Percentiles rank a stretch among this genome's conserved stretches.
These are phyloP conservation scores for Sanghuangporus weigelae DNA, from an alignment of 1,284 basidiomycete species.

Conservation along the genomic window DNA sequence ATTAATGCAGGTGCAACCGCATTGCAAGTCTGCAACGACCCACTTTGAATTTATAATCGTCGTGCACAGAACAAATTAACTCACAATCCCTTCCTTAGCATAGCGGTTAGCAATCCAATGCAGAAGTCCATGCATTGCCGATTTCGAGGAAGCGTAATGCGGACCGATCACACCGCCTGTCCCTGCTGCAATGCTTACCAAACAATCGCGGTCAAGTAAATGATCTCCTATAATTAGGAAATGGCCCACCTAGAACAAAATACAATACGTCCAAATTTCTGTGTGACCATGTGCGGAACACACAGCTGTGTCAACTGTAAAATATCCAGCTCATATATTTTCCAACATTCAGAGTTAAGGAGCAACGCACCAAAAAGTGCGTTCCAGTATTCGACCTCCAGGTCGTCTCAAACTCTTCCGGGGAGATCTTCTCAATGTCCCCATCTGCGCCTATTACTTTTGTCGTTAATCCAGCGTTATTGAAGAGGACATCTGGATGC, in stretches of 20 bases:
- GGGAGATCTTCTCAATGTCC: conserved; percentile 38
- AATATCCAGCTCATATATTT: not conserved
- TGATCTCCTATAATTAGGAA: not conserved
- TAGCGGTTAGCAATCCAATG: conserved; percentile 51
- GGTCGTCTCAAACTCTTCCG: conserved; percentile 42
- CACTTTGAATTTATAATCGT: not conserved
- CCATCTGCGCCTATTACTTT: conserved; percentile 41
- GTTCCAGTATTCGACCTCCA: conserved; percentile 47
- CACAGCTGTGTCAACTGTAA: conserved; percentile 44
- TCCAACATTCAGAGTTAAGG: not conserved
- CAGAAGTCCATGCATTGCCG: conserved; percentile 47
- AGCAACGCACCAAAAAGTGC: conserved; percentile 33
- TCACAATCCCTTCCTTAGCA: conserved; percentile 46
- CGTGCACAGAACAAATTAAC: conserved; percentile 18
- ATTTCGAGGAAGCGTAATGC: conserved; percentile 53
- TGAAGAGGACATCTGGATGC: conserved; percentile 46
- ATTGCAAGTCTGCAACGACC: conserved; percentile 39
- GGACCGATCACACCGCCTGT: conserved; percentile 51
- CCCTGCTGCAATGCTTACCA: conserved; percentile 33
- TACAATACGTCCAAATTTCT: conserved; percentile 45
- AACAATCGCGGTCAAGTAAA: not conserved
- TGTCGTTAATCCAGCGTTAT: conserved; percentile 42
- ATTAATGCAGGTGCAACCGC: conserved; percentile 50
- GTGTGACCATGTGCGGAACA: conserved; percentile 43
- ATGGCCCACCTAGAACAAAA: conserved; percentile 41